Conservation (phyloP, 768 basidiomycete species). For the Punctularia strigosozonata region DNA sequence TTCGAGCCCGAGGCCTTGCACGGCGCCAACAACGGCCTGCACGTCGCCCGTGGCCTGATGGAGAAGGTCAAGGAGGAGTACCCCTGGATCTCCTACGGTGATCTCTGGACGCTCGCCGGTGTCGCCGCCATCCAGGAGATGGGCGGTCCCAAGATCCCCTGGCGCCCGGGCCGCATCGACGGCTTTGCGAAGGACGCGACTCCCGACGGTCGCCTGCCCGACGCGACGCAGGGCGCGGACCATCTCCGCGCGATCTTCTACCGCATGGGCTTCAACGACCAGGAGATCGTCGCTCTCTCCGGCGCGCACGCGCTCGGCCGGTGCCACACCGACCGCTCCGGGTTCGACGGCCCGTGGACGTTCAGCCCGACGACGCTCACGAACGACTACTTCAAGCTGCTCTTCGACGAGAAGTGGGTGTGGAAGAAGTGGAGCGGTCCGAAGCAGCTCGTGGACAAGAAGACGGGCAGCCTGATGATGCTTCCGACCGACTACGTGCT, state of each 20-base stretch:
- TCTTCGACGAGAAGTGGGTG: constrained; percentile 87
- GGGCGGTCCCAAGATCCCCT: constrained; percentile 85
- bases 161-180: constrained; percentile 90
- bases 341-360: constrained; percentile 89
- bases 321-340: constrained; percentile 80
- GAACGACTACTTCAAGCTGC: constrained; percentile 78
- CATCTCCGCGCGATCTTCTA: constrained; percentile 86
- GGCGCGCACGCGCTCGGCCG: constrained; percentile 95
- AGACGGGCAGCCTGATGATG: constrained; percentile 88
- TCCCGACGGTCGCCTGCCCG: constrained; percentile 84
- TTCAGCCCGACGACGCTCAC: constrained; percentile 85
- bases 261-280: constrained; percentile 95
- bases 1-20: constrained; percentile 84
- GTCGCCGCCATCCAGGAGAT: constrained; percentile 90
- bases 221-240: constrained; percentile 71
- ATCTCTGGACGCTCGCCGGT: constrained; percentile 93
- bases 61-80: constrained; percentile 81
- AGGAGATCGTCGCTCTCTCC: constrained; percentile 90
- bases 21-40: constrained; percentile 73
- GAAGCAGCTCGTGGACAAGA: constrained; percentile 90
- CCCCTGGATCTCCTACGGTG: constrained; percentile 92
- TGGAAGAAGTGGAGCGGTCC: constrained; percentile 95
- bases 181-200: constrained; percentile 65
- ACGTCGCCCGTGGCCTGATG: constrained; percentile 72
- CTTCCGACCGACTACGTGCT: constrained; percentile 91